Evolutionary conservation across 768 basidiomycete genomes (phyloP).

Genomic region (Kwoniella dejecticola): DNA sequence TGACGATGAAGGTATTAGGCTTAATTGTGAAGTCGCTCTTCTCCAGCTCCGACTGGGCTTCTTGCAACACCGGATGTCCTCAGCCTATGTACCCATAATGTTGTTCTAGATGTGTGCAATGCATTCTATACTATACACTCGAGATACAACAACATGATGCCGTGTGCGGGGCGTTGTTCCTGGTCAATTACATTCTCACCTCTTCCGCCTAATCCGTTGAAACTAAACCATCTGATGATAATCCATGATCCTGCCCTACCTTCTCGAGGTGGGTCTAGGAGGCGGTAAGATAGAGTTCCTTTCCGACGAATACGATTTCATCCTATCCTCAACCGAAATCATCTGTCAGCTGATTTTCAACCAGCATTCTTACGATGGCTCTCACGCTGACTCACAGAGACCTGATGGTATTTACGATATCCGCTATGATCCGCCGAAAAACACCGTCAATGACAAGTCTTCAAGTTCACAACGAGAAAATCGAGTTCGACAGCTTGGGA

Average conservation of each 20-base stretch:
- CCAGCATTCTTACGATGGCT: no score
- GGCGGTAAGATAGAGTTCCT: conserved; percentile 36
- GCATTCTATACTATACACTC: background rate
- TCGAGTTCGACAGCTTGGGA: no score
- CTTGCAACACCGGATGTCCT: no score
- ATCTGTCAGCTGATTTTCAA: no score
- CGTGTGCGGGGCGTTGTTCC: background rate
- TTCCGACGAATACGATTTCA: conserved; percentile 41
- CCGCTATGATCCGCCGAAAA: conserved; percentile 22
- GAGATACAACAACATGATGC: conserved; percentile 1
- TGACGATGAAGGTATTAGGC: no score
- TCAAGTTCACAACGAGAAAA: no score
- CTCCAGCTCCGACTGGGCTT: no score
- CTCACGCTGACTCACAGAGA: conserved; percentile 40
- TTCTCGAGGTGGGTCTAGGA: conserved; percentile 16
- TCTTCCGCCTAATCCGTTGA: background rate
- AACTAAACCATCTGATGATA: no score
- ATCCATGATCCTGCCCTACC: conserved; percentile 5
- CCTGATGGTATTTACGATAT: conserved; percentile 41
- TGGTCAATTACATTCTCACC: background rate
- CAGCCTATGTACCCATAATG: no score
- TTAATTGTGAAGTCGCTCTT: no score
- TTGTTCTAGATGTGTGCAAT: no score
- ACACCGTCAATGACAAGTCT: background rate
- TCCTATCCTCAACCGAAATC: conserved; percentile 19